Percentiles rank a stretch among this genome's conserved stretches.
These are phyloP conservation scores for Sporothrix phasma DNA, from an alignment of 2,329 filamentous ascomycete species.

Conservation along the genomic window DNA sequence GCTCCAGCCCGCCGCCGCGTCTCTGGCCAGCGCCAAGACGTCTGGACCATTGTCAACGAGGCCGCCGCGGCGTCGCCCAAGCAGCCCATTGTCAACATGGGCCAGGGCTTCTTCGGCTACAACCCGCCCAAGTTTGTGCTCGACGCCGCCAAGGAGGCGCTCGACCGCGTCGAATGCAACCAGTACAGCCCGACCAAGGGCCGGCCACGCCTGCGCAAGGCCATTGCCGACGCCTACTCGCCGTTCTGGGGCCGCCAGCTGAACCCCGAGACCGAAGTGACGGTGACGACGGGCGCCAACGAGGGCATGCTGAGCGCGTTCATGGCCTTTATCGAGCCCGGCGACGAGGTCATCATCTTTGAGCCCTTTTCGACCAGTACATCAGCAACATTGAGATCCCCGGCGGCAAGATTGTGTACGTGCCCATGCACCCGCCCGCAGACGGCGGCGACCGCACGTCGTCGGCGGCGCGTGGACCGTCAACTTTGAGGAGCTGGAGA, in stretches of 20 bases:
- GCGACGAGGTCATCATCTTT: slow-evolving; percentile 95
- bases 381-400: slow-evolving; percentile 99
- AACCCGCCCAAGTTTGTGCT: slow-evolving; percentile 88
- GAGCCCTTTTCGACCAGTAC: slow-evolving; percentile 99
- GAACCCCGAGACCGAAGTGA: slow-evolving; percentile 85
- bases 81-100: slow-evolving; percentile 45
- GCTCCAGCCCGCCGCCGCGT: slow-evolving; percentile 33
- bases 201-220: slow-evolving; percentile 81
- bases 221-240: slow-evolving; percentile 84
- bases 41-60: slow-evolving; percentile 44
- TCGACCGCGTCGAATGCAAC: slow-evolving; percentile 91
- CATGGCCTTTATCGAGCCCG: slow-evolving; percentile 91
- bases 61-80: slow-evolving; percentile 39
- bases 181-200: slow-evolving; percentile 97
- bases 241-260: slow-evolving; percentile 75
- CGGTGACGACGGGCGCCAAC: slow-evolving; percentile 86
- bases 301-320: slow-evolving; percentile 95
- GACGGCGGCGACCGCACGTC: slow-evolving; percentile 71
- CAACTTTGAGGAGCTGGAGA: slow-evolving; percentile 72
- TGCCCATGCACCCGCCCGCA: slow-evolving; percentile 81
- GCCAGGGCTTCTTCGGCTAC: slow-evolving; percentile 72
- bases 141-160: slow-evolving; percentile 78
- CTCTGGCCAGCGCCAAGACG: slow-evolving; percentile 31
- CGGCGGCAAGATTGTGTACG: slow-evolving; percentile 87
- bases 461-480: slow-evolving; percentile 80